Base-by-base conservation (phyloP, 2,329 filamentous ascomycete species). In the Aspergillus floridensis region DNA sequence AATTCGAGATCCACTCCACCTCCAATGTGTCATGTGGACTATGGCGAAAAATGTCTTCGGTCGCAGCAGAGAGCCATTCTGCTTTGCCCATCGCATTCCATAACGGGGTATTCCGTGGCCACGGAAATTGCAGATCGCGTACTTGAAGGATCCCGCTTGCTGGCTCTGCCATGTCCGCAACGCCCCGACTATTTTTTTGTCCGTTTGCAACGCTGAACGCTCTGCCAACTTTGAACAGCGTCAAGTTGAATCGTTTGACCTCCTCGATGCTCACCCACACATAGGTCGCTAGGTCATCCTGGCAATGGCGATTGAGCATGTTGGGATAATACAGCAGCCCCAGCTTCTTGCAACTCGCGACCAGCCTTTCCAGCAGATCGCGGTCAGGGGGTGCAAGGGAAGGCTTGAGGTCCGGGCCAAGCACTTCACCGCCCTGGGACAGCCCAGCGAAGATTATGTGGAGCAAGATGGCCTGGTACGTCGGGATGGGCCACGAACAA, bases 391-490 rank as follows among this genome's bases (percentile, higher is more conserved):
- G 16, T 0, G 55, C 10, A 2, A 68, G 22, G 44, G 57, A 56
- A 1, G 57, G 22, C 14, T 60, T 65, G 3, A 71, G 31, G 21
- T 66, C 62, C 2, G 66, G 49, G 12, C 62, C 49, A 2, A 66
- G 22, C 26, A 10, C 26, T 29, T 3, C 26, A 29, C 26, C 26
- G 26, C 26, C 26, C 0, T 29, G 11, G 24, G 6, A 22, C 46
- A 69, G 21, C 32, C 11, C 32, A 24, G 70, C 59, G 53, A 72
- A 70, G 14, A 74, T 69, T 7, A 71, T 61, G 55, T 73, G 67
- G 1, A 74, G 56, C 16, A 74, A 53, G 26, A 74, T 70, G 14
- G 69, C 68, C 61, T 74, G 72, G 22, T 72, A 74, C 7, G 64
- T 71, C 2, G 72, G 57, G 8, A 74, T 65, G n/a, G 72, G 72